Conservation (phyloP, 2,329 filamentous ascomycete species). For the Fusarium sp. region DNA sequence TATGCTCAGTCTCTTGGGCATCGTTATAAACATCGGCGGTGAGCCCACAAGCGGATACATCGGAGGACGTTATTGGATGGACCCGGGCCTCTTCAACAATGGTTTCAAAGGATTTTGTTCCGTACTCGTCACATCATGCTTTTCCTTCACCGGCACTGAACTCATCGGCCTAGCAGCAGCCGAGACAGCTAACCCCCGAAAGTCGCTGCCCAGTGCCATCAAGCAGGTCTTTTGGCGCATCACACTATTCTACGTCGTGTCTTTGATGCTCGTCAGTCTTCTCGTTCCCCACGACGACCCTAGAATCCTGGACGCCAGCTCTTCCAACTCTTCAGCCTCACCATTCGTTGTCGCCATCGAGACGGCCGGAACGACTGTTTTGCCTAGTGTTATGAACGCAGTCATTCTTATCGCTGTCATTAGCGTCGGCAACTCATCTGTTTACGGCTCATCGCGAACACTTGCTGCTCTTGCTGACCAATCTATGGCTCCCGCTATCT, state of each 20-base stretch:
- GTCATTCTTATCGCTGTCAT: slow-evolving; percentile 94
- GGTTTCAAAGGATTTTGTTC: slow-evolving; percentile 84
- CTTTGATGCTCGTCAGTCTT: slow-evolving; percentile 82
- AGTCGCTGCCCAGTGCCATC: slow-evolving; percentile 86
- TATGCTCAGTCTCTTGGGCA: slow-evolving; percentile 75
- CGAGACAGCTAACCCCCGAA: slow-evolving; percentile 81
- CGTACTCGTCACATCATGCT: slow-evolving; percentile 80
- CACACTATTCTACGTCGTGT: slow-evolving; percentile 87
- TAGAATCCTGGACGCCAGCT: slow-evolving; percentile 70
- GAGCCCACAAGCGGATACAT: slow-evolving; percentile 80
- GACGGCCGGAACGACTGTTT: slow-evolving; percentile 82
- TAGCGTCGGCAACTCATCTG: slow-evolving; percentile 89
- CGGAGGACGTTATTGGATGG: slow-evolving; percentile 79
- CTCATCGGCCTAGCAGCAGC: slow-evolving; percentile 81
- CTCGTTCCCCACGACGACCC: slow-evolving; percentile 79
- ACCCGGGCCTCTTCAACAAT: slow-evolving; percentile 85
- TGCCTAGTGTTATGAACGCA: slow-evolving; percentile 90
- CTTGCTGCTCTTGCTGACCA: slow-evolving; percentile 91
- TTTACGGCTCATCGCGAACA: slow-evolving; percentile 93
- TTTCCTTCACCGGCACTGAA: slow-evolving; percentile 81
- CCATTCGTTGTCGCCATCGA: slow-evolving; percentile 94
- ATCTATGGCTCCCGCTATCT: slow-evolving; percentile 79
- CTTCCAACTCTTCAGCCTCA: slow-evolving; percentile 77
- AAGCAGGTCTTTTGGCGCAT: slow-evolving; percentile 98
- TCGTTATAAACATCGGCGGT: slow-evolving; percentile 86